phyloP scores from a whole-genome alignment of 2,329 filamentous ascomycete genomes.

The Alternaria gansuensis region DNA sequence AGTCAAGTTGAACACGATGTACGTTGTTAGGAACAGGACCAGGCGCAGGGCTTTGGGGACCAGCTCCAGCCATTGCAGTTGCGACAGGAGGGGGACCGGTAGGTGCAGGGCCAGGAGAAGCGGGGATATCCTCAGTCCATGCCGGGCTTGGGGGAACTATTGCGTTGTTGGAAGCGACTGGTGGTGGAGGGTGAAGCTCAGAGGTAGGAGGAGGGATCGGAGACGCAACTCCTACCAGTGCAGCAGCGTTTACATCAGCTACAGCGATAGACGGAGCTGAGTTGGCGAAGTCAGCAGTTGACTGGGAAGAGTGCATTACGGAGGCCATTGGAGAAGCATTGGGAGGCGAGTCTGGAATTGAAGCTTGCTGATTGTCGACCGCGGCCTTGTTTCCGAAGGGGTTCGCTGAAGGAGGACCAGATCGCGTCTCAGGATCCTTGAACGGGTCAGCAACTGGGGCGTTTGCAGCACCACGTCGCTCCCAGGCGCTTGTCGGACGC shows the following conservation, averaged over 20 bases:
- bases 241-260: constrained; percentile 53
- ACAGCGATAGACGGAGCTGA: constrained; percentile 54
- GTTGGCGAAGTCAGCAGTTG: constrained; percentile 42
- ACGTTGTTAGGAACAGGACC: constrained; percentile 66
- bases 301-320: constrained; percentile 36
- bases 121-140: constrained; percentile 67
- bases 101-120: constrained; percentile 59
- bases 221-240: constrained; percentile 41
- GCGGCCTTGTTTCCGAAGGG: constrained; percentile 60
- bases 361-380: constrained; percentile 46
- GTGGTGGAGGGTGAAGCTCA: constrained; percentile 45
- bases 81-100: constrained; percentile 56
- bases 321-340: constrained; percentile 31
- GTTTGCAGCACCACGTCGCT: constrained; percentile 50
- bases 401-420: constrained; percentile 60
- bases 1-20: constrained; percentile 93
- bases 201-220: constrained; percentile 42
- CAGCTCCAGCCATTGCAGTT: constrained; percentile 67
- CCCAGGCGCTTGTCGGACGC: constrained; percentile 50
- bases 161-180: constrained; percentile 61
- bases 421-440: constrained; percentile 55
- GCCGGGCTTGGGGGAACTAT: constrained; percentile 64
- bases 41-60: constrained; percentile 65
- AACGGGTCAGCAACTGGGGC: constrained; percentile 73
- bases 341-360: constrained; percentile 40